Conservation (phyloP, 345 rosid genomes). For the Garcia nutans region DNA sequence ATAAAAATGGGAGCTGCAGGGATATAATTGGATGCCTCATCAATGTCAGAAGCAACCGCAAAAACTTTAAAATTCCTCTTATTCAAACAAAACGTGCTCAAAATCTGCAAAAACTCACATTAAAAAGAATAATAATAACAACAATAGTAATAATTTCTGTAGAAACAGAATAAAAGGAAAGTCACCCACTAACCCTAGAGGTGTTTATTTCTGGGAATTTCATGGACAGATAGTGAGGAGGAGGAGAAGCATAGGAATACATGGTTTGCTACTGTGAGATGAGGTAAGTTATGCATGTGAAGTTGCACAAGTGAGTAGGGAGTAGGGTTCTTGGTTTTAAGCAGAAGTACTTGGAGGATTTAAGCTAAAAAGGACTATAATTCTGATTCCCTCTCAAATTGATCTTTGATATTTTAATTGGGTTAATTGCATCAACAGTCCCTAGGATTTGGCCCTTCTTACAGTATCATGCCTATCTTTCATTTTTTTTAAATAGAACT, state of each 20-base stretch:
- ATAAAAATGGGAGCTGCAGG: slow-evolving; percentile 85
- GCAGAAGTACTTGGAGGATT: too few species aligned
- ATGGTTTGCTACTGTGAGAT: slow-evolving; percentile 14
- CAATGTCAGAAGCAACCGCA: slow-evolving; percentile 33
- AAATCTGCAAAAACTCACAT: slow-evolving; percentile 25
- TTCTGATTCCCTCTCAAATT: neutral
- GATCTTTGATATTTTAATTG: neutral
- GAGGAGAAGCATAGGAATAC: slow-evolving; percentile 37
- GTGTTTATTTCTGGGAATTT: slow-evolving; percentile 34
- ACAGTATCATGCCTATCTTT: too few species aligned
- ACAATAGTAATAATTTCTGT: neutral
- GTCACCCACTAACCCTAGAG: slow-evolving; percentile 34
- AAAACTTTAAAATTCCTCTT: slow-evolving; percentile 39
- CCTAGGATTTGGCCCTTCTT: too few species aligned
- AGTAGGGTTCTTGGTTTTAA: neutral
- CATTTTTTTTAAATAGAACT: too few species aligned
- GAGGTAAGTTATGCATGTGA: too few species aligned
- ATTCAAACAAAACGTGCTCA: slow-evolving; percentile 29
- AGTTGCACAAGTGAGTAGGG: too few species aligned
- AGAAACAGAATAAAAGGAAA: neutral
- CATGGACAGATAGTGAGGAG: slow-evolving; percentile 34
- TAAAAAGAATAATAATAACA: neutral
- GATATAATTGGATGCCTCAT: slow-evolving; percentile 51
- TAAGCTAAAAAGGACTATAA: too few species aligned
- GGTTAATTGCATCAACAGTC: too few species aligned